Evolutionary conservation across 495 filamentous ascomycete genomes (phyloP), one percentile per base, ranked within the genome.

Genomic region (Penicillium cinerascens): DNA sequence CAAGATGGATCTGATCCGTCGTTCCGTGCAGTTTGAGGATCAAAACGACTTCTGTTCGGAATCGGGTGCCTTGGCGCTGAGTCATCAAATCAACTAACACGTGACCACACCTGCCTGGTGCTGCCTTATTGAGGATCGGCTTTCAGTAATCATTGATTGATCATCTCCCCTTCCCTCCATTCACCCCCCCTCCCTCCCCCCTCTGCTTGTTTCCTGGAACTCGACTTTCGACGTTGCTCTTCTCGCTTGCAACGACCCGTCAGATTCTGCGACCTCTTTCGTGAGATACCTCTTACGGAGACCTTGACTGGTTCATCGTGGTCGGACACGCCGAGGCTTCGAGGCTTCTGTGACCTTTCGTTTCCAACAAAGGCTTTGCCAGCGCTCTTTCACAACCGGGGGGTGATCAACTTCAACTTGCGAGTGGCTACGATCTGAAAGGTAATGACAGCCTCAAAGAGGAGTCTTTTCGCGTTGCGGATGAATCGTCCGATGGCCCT

Each of bases 251-350:
- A 66, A 57, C 55, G 50, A 58, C 45, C 53, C 55, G 55, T 63
- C 67, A 64, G 63, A 58, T 67, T 73, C 66, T 59, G 53, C 62
- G 64, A 66, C 69, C 72, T 65, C 61, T 67, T 67, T 71, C 68
- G 70, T 72, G 69, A 71, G 67, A 69, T 44, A 48, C 36, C 52
- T 58, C 68, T 72, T 67, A 64, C 71, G 71, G 71, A 76, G 73
- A 73, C 73, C 73, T 76, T 76, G 64, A 75, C 70, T 75, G 72
- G 72, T 75, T 75, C 58, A 67, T 70, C 60, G 64, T 66, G 71
- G 71, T 71, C 69, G 65, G 69, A 67, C 69, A 69, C 64, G 65
- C 65, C 52, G 60, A 71, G 65, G 58, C 52, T 61, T 67, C 44
- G 55, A 64, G 60, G 57, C 49, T 59, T 58, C 49, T 64, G 49